A percentile compares a stretch with the other conserved stretches of the same genome.
Evolutionary conservation across 352 stramenopile genomes (phyloP).

Genomic region (Phytophthora macrochlamydospora): DNA sequence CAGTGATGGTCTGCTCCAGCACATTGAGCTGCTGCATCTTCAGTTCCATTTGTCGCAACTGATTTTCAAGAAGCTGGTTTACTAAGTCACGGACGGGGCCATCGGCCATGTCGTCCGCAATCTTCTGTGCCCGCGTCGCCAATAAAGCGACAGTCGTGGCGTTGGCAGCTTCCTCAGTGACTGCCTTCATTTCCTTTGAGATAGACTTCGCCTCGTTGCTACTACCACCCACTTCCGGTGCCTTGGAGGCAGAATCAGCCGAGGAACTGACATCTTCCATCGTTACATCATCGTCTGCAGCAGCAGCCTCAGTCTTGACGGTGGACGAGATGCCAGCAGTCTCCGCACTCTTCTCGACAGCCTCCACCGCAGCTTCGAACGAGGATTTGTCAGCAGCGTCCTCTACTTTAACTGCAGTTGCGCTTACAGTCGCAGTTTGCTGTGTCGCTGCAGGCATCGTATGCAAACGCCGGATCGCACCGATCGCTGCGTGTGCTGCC

Average conservation of each 20-base stretch:
- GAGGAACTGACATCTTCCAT: slow-evolving; percentile 38
- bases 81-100: slow-evolving; percentile 42
- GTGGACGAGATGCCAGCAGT: slow-evolving; percentile 43
- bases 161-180: slow-evolving; percentile 65
- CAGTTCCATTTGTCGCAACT: slow-evolving; percentile 78
- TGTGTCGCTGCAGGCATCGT: slow-evolving; percentile 31
- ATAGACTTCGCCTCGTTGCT: slow-evolving; percentile 13
- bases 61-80: slow-evolving; percentile 64
- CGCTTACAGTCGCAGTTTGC: slow-evolving; percentile 1
- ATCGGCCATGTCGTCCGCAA: too few relatives aligned
- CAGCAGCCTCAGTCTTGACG: slow-evolving; percentile 40
- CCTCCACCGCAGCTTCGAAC: slow-evolving; percentile 42
- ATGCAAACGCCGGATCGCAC: slow-evolving; percentile 69
- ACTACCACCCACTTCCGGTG: slow-evolving; percentile 1
- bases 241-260: slow-evolving; percentile 7
- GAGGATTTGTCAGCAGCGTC: slow-evolving; percentile 11
- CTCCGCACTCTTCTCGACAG: slow-evolving; percentile 44
- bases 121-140: slow-evolving; percentile 11
- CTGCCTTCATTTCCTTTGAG: slow-evolving; percentile 62
- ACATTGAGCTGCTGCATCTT: slow-evolving; percentile 78
- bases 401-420: slow-evolving; percentile 19
- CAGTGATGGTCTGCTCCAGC: slow-evolving; percentile 51
- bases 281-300: slow-evolving; percentile 47
- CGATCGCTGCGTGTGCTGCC: slow-evolving; percentile 66
- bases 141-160: slow-evolving; percentile 69